These are phyloP conservation scores for Beauveria bassiana DNA, from an alignment of 2,329 filamentous ascomycete species.

Conservation along the genomic window DNA sequence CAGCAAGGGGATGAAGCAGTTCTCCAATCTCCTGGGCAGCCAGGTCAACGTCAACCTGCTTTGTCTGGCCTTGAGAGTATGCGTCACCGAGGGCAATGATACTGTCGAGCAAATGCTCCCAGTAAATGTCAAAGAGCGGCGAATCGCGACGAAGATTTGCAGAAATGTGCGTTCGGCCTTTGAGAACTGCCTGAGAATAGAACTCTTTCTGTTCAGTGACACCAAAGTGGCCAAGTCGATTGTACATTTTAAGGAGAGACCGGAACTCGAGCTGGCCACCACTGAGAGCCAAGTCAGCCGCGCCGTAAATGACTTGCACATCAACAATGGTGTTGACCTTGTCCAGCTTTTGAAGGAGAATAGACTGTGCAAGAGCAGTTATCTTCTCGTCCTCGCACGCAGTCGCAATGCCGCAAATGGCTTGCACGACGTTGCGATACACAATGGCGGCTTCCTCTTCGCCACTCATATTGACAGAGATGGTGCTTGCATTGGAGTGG, in stretches of 20 bases:
- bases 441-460: conserved; percentile 73
- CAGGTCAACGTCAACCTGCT: conserved; percentile 71
- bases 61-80: conserved; percentile 64
- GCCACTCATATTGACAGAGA: conserved; percentile 66
- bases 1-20: conserved; percentile 77
- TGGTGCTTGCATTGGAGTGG: conserved; percentile 63
- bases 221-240: conserved; percentile 65
- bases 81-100: conserved; percentile 88
- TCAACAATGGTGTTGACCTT: conserved; percentile 77
- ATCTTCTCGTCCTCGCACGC: conserved; percentile 84
- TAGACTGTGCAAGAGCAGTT: conserved; percentile 83
- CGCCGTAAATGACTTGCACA: conserved; percentile 75
- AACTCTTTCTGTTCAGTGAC: conserved; percentile 59
- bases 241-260: conserved; percentile 76
- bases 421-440: conserved; percentile 86
- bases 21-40: conserved; percentile 83
- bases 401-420: conserved; percentile 82
- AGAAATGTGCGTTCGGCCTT: conserved; percentile 74
- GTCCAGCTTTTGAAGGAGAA: conserved; percentile 91
- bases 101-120: conserved; percentile 74
- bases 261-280: conserved; percentile 79
- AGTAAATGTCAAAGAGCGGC: conserved; percentile 72
- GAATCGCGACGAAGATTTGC: conserved; percentile 59
- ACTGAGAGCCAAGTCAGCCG: conserved; percentile 67
- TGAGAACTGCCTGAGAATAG: conserved; percentile 67